Base-by-base conservation (phyloP, 2,329 filamentous ascomycete species). In the Hyphodiscus sp. region DNA sequence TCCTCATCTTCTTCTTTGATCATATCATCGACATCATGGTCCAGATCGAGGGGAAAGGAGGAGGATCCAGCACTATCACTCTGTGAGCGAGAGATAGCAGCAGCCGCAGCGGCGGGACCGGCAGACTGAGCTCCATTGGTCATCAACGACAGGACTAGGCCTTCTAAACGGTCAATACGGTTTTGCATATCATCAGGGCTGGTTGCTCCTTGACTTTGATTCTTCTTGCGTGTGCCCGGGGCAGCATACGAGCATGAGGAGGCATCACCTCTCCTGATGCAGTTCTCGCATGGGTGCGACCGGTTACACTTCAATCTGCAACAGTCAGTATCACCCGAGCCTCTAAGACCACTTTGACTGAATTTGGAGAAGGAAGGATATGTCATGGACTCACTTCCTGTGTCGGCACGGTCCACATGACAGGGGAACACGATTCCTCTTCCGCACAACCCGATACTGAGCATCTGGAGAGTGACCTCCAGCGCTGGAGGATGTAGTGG, bases 171-270 rank as follows among this genome's bases (percentile, higher is more conserved):
- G 75, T 97, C 91, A 73, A 97, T 97, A 69, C 94, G 87, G 68
- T 95, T 95, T 74, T 97, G 92, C 92, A 97, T 96, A 71, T 96
- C 92, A 78, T 96, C 91, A 48, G 92, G 90, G 63, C 71, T 83
- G 51, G 78, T 73, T 63, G 78, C 80, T 77, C 53, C 79, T 77
- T 72, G 81, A 73, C 73, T 80, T 70, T 85, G 81, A 66, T 75
- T 77, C 77, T 89, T 95, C 72, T 89, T 94, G 63, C 89, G 81
- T 50, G 74, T 75, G 30, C 76, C 71, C 41, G 83, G 85, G 49
- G 83, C 79, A 46, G 90, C 91, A 75, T 96, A 97, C 61, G 86
- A 87, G 74, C 92, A 97, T 53, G 89, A 87, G 52, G 79, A 73
- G 15, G 86, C 85, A 70, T 91, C 89, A 61, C 84, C 89, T 64